Evolutionary conservation across 2,329 filamentous ascomycete genomes (phyloP).

Genomic region (Chrysoporthe puriensis): DNA sequence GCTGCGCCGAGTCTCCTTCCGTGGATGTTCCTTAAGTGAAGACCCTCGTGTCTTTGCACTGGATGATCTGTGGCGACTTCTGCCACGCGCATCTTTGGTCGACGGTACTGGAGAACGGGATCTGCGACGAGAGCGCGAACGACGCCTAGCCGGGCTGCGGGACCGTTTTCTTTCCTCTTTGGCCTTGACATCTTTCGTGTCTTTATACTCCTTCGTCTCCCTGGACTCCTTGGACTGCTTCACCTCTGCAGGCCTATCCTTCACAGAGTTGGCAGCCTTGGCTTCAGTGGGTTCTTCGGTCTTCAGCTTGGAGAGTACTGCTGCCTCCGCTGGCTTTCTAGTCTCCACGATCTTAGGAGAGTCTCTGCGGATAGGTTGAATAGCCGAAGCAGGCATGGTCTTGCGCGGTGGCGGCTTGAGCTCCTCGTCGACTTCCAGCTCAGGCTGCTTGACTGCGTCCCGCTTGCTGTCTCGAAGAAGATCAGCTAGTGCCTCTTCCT

Average conservation of each 20-base stretch:
- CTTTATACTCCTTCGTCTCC: conserved; percentile 27
- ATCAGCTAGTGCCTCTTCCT: conserved; percentile 61
- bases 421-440: conserved; percentile 60
- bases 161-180: conserved; percentile 29
- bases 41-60: conserved; percentile 20
- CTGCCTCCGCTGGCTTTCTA: conserved; percentile 43
- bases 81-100: conserved; percentile 36
- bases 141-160: conserved; percentile 17
- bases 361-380: conserved; percentile 57
- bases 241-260: conserved; percentile 34
- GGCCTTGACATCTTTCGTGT: conserved; percentile 32
- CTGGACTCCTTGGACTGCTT: conserved; percentile 31
- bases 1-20: conserved; percentile 18
- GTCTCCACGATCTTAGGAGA: conserved; percentile 47
- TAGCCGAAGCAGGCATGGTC: conserved; percentile 58
- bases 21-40: conserved; percentile 18
- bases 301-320: conserved; percentile 29
- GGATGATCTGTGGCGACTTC: conserved; percentile 26
- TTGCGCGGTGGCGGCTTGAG: conserved; percentile 59
- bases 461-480: conserved; percentile 63
- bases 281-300: conserved; percentile 32
- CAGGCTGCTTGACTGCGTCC: conserved; percentile 51
- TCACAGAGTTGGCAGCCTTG: conserved; percentile 34
- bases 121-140: conserved; percentile 22
- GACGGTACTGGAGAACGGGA: conserved; percentile 35